These are phyloP conservation scores for Coelastrella sp. DNA, from an alignment of 139 green algal genomes.

Conservation along the genomic window DNA sequence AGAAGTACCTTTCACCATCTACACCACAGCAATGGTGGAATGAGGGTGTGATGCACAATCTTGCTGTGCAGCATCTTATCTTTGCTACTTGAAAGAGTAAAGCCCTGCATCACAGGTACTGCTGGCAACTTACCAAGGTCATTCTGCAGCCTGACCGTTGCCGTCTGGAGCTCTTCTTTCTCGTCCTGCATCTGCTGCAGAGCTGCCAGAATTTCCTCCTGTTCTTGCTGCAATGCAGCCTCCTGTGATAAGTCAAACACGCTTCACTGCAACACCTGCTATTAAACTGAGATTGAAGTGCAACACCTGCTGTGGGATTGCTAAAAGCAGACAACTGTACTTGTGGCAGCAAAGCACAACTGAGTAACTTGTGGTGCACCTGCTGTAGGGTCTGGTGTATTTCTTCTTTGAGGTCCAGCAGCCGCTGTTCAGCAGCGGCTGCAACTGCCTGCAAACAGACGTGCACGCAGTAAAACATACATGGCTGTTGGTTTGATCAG, in stretches of 20 bases:
- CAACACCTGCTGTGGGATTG: too few relatives aligned
- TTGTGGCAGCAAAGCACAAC: too few relatives aligned
- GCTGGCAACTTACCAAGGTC: background rate
- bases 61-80: too few relatives aligned
- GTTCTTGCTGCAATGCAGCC: background rate
- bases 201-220: background rate
- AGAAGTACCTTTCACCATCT: too few relatives aligned
- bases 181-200: background rate
- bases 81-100: too few relatives aligned
- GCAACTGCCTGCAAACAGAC: constrained; percentile 24
- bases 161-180: background rate
- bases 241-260: too few relatives aligned
- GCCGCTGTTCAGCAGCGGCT: background rate
- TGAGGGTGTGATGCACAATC: background rate
- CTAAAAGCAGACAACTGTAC: too few relatives aligned
- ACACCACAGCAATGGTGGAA: too few relatives aligned
- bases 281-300: background rate
- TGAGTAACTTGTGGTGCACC: background rate
- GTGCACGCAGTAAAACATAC: background rate
- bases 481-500: too few relatives aligned
- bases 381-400: constrained; percentile 2
- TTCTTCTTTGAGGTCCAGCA: background rate
- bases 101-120: too few relatives aligned
- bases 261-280: background rate
- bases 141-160: background rate